A percentile compares a stretch with the other conserved stretches of the same genome.
Evolutionary conservation across 2,329 filamentous ascomycete genomes (phyloP).

Genomic region (Colletotrichum theobromicola): DNA sequence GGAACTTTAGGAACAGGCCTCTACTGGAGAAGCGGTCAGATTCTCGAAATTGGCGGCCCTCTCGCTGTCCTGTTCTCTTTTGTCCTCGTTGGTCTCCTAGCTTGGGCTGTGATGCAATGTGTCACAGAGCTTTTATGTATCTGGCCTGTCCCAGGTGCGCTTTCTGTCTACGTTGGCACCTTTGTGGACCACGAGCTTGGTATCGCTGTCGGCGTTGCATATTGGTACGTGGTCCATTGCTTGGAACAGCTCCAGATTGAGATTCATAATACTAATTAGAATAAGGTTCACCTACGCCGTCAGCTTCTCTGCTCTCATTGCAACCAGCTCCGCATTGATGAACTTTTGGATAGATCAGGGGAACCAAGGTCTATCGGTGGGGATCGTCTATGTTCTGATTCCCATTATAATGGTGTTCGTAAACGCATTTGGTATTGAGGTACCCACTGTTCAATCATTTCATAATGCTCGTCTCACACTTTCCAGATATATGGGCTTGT

Average conservation of each 20-base stretch:
- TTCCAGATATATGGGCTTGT: constrained; percentile 31
- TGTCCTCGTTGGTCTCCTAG: constrained; percentile 29
- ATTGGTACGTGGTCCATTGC: constrained; percentile 31
- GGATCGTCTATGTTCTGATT: constrained; percentile 27
- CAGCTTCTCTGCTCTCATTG: constrained; percentile 30
- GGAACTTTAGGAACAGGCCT: constrained; percentile 30
- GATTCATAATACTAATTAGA: neutral
- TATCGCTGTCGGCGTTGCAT: constrained; percentile 33
- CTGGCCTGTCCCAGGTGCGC: constrained; percentile 35
- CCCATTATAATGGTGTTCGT: constrained; percentile 8
- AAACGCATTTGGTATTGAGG: neutral
- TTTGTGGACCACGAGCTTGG: constrained; percentile 37
- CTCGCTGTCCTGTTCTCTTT: constrained; percentile 32
- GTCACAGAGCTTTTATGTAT: constrained; percentile 35
- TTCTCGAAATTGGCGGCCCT: constrained; percentile 31
- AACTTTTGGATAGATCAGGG: constrained; percentile 26
- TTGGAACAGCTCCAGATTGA: neutral
- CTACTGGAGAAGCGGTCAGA: constrained; percentile 33
- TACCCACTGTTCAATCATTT: neutral
- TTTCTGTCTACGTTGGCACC: constrained; percentile 34
- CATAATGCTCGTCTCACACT: neutral
- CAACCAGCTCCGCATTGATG: constrained; percentile 27
- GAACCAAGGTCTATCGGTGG: constrained; percentile 19
- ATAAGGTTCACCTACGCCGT: constrained; percentile 27
- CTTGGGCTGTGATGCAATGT: constrained; percentile 36